These are phyloP conservation scores for Russula sp. DNA, from an alignment of 768 basidiomycete genomes.

Conservation along the genomic window DNA sequence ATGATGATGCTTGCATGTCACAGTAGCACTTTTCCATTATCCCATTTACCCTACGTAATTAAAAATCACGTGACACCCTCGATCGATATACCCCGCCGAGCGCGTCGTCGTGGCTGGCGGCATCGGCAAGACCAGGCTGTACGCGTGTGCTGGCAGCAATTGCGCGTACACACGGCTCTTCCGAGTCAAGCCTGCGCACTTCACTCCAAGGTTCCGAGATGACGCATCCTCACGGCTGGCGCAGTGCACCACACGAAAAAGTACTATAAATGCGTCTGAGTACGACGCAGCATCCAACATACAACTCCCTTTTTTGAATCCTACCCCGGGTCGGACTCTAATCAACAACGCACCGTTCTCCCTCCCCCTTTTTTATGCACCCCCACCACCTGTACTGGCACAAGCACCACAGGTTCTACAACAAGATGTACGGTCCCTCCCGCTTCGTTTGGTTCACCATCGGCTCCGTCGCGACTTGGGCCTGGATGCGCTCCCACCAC, in stretches of 20 bases:
- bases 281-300: not conserved
- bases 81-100: not conserved
- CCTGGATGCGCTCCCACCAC: conserved; percentile 34
- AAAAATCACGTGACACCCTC: not conserved
- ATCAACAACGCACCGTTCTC: too few relatives aligned
- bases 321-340: too few relatives aligned
- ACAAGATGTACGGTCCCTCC: conserved; percentile 36
- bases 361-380: not conserved
- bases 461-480: conserved; percentile 43
- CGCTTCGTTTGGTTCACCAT: conserved; percentile 65
- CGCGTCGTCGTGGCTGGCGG: not conserved
- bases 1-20: conserved; percentile 8
- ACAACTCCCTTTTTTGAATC: not conserved
- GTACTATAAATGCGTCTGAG: not conserved
- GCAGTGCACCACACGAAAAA: not conserved
- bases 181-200: not conserved
- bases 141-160: not conserved
- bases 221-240: conserved; percentile 10
- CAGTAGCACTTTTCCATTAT: not conserved
- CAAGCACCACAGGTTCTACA: not conserved
- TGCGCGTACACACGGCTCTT: conserved; percentile 7
- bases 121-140: not conserved
- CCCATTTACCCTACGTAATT: not conserved
- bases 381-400: not conserved
- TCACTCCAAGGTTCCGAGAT: not conserved